Percentiles rank a stretch among this genome's conserved stretches.
Conservation (phyloP, 345 rosid species). For the Noccaea caerulescens region DNA sequence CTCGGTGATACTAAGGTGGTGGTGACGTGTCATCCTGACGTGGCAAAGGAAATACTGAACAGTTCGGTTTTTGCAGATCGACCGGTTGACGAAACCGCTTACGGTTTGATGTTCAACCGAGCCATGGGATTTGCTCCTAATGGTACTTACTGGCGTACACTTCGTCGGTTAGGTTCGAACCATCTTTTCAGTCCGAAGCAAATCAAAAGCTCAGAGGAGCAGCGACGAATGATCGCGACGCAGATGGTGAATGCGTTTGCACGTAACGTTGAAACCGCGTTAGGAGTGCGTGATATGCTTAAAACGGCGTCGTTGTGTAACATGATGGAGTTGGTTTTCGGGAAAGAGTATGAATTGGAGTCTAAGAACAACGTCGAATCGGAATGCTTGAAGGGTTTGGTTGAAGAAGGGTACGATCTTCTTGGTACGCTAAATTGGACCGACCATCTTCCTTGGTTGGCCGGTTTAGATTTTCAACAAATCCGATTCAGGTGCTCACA, state of each 20-base stretch:
- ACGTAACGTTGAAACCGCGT: conserved; percentile 25
- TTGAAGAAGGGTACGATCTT: conserved; percentile 73
- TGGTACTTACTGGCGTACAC: conserved; percentile 73
- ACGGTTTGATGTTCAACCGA: conserved; percentile 72
- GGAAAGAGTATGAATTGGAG: conserved; percentile 53
- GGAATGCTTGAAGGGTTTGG: conserved; percentile 55
- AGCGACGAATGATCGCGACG: conserved; percentile 50
- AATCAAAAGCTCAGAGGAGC: conserved; percentile 55
- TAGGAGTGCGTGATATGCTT: conserved; percentile 54
- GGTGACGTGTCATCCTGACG: conserved; percentile 67
- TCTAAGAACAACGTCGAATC: conserved; percentile 45
- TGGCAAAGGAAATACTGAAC: conserved; percentile 69
- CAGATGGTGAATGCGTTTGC: conserved; percentile 54
- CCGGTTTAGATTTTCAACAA: conserved; percentile 66
- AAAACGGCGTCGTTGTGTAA: conserved; percentile 72
- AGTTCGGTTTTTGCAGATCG: conserved; percentile 79
- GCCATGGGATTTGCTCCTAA: conserved; percentile 81
- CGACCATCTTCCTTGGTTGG: conserved; percentile 75
- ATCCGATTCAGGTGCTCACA: conserved; percentile 66
- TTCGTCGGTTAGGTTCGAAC: conserved; percentile 58
- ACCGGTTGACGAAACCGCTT: conserved; percentile 74
- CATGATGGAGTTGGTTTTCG: conserved; percentile 77
- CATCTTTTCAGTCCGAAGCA: conserved; percentile 70
- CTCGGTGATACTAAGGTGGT: conserved; percentile 65
- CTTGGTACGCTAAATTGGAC: conserved; percentile 73